phyloP scores from a whole-genome alignment of 176 grass and related monocot genomes.

The Musa troglodytarum region DNA sequence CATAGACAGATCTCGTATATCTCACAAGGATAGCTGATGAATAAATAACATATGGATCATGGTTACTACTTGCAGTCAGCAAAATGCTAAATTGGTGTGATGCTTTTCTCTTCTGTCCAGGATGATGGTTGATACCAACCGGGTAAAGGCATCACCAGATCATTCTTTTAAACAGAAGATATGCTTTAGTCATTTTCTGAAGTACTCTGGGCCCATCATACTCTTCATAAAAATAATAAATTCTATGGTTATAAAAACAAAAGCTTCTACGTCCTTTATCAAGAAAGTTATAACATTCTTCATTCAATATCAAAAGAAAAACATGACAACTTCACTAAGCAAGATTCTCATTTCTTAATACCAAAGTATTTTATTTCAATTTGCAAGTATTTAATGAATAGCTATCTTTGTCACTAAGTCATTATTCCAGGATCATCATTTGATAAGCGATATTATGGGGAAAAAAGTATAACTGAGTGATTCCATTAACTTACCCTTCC shows the following conservation, averaged over 20 bases:
- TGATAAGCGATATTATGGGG: background rate
- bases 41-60: too few relatives aligned
- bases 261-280: background rate
- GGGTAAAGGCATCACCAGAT: background rate
- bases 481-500: slow-evolving; percentile 20
- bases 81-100: too few relatives aligned
- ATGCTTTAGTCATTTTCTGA: background rate
- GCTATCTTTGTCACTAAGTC: background rate
- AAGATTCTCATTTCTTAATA: background rate
- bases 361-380: background rate
- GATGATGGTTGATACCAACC: background rate
- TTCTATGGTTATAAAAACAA: background rate
- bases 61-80: too few relatives aligned
- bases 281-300: background rate
- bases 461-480: background rate
- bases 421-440: background rate
- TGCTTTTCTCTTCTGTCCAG: too few relatives aligned
- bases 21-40: too few relatives aligned
- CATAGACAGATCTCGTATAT: too few relatives aligned
- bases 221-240: background rate
- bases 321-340: background rate
- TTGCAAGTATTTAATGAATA: background rate
- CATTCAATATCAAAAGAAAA: background rate
- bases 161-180: background rate
- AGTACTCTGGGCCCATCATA: background rate